Evolutionary conservation across 805 yeast genomes (phyloP).

Genomic region (Candida insectorum): DNA sequence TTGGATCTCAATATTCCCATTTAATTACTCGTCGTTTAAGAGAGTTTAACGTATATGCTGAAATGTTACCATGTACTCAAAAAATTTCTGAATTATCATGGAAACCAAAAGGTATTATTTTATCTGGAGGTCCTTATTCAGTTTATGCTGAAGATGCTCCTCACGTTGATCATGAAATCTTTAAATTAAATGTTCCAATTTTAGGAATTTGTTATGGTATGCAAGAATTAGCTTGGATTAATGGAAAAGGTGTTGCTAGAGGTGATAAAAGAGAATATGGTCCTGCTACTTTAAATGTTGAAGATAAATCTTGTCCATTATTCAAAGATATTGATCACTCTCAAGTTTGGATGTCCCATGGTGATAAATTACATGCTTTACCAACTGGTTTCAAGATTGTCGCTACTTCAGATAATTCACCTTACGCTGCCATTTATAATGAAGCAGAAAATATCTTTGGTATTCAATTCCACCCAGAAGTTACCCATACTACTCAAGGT

Average conservation of each 20-base stretch:
- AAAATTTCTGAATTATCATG: constrained; percentile 87
- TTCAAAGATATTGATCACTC: constrained; percentile 90
- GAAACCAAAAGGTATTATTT: constrained; percentile 94
- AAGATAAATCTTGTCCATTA: constrained; percentile 62
- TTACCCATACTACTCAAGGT: constrained; percentile 92
- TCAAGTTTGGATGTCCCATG: constrained; percentile 99
- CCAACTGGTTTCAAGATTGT: constrained; percentile 87
- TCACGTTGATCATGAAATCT: constrained; percentile 93
- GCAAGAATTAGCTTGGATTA: constrained; percentile 98
- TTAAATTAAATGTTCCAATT: constrained; percentile 88
- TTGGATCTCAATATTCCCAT: constrained; percentile 98
- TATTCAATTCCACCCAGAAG: constrained; percentile 99
- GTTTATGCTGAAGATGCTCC: constrained; percentile 95
- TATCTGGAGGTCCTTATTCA: constrained; percentile 97
- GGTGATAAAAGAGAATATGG: constrained; percentile 99
- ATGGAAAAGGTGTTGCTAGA: constrained; percentile 89
- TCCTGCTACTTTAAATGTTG: constrained; percentile 83
- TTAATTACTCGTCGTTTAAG: constrained; percentile 94
- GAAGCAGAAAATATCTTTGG: constrained; percentile 76
- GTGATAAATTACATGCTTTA: constrained; percentile 88
- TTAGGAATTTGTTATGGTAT: constrained; percentile 98
- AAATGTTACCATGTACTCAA: constrained; percentile 99
- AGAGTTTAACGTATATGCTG: constrained; percentile 97
- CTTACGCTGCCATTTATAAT: constrained; percentile 89
- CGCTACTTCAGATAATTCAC: constrained; percentile 92